phyloP scores from a whole-genome alignment of 208 protist genomes.

The Perkinsela sp. region DNA sequence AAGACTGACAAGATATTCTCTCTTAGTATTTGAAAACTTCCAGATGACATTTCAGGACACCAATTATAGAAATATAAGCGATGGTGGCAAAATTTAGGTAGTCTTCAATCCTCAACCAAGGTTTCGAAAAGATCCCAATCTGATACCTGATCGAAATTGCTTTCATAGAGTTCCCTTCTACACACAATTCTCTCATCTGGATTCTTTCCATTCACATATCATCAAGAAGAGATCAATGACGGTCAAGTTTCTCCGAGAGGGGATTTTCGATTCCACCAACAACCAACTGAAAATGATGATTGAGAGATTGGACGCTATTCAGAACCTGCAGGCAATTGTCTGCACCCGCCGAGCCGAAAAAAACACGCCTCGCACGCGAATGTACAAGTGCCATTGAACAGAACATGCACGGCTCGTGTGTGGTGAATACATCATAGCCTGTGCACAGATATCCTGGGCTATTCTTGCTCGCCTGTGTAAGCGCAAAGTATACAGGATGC shows the following conservation, averaged over 20 bases:
- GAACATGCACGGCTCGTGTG: constrained; percentile 70
- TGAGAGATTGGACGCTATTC: background rate
- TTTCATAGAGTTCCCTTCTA: too few species aligned
- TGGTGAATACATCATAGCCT: constrained; percentile 40
- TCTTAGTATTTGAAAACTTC: background rate
- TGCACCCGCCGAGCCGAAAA: constrained; percentile 29
- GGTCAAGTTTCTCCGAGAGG: too few species aligned
- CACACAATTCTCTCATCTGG: too few species aligned
- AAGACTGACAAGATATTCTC: background rate
- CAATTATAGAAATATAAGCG: too few species aligned
- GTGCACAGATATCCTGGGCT: constrained; percentile 44
- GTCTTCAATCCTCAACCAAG: too few species aligned
- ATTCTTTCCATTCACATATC: too few species aligned
- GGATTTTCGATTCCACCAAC: background rate
- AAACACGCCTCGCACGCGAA: constrained; percentile 42
- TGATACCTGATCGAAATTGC: too few species aligned
- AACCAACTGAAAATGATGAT: background rate
- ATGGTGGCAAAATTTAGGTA: too few species aligned
- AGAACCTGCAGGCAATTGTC: constrained; percentile 5
- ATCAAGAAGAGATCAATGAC: too few species aligned
- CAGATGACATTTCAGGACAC: background rate
- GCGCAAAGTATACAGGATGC: background rate
- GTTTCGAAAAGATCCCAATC: too few species aligned
- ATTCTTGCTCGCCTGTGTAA: background rate
- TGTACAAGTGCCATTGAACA: constrained; percentile 75